Conservation (phyloP, 1,139 yeast genomes). For the Yamadazyma atlantica region DNA sequence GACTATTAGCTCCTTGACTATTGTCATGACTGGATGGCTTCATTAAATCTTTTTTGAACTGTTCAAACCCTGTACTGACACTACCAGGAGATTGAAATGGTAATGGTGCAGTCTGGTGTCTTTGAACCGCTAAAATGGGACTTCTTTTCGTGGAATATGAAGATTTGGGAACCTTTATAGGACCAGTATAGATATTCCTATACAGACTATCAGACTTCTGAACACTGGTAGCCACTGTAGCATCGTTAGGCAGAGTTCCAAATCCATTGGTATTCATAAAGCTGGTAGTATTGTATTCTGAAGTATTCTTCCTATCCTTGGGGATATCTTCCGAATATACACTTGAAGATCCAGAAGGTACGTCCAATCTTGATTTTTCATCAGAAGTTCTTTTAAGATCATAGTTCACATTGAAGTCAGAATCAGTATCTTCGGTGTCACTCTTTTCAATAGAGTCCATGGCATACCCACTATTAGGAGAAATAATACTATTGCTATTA, state of each 20-base stretch:
- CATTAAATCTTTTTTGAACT: slow-evolving; percentile 4
- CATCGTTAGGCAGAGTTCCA: neutral
- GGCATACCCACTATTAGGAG: neutral
- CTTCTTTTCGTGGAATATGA: neutral
- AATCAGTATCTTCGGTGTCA: neutral
- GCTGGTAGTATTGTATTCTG: no score
- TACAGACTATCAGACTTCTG: neutral
- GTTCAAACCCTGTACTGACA: slow-evolving; percentile 9
- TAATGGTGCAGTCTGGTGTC: slow-evolving; percentile 7
- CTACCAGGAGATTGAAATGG: slow-evolving; percentile 6
- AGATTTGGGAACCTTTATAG: slow-evolving; percentile 2
- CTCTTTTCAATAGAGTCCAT: neutral
- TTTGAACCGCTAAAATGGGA: neutral
- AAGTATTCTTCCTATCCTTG: no score
- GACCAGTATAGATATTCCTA: slow-evolving; percentile 3
- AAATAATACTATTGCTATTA: neutral
- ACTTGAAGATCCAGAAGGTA: slow-evolving; percentile 6
- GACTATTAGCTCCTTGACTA: neutral
- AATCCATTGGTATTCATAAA: no score
- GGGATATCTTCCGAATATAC: slow-evolving; percentile 6
- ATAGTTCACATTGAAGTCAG: neutral
- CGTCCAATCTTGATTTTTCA: slow-evolving; percentile 3
- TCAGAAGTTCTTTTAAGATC: neutral
- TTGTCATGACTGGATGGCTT: neutral
- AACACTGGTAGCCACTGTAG: neutral